These are phyloP conservation scores for Pseudocercospora fijiensis DNA, from an alignment of 2,329 filamentous ascomycete species.

Conservation along the genomic window DNA sequence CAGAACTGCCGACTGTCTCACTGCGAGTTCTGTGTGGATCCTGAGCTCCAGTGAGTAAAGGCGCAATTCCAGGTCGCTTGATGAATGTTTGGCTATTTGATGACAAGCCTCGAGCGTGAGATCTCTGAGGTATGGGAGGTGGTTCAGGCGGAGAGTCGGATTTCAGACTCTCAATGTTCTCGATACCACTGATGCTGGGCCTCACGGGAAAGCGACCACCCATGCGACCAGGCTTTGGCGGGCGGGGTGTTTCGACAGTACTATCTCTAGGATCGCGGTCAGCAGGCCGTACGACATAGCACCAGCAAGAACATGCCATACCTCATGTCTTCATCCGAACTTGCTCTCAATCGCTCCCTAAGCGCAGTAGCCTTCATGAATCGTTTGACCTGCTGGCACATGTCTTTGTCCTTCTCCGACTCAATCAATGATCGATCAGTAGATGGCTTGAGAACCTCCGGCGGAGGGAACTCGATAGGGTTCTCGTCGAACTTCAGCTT, in stretches of 20 bases:
- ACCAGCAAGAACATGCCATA: conserved; percentile 4
- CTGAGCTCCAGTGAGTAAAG: conserved; percentile 61
- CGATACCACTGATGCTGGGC: conserved; percentile 66
- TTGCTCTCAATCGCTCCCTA: conserved; percentile 29
- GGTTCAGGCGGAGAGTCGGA: conserved; percentile 61
- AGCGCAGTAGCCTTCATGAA: conserved; percentile 52
- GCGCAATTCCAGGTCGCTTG: conserved; percentile 68
- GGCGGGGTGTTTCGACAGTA: conserved; percentile 72
- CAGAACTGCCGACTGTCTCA: conserved; percentile 53
- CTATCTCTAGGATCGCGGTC: conserved; percentile 63
- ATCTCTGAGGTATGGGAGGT: conserved; percentile 76
- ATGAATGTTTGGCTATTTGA: conserved; percentile 41
- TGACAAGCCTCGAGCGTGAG: conserved; percentile 66
- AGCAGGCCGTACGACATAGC: conserved; percentile 6
- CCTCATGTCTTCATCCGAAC: conserved; percentile 34
- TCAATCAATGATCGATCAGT: conserved; percentile 46
- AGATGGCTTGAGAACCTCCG: conserved; percentile 41
- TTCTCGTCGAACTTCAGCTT: conserved; percentile 90
- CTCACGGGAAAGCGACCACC: conserved; percentile 61
- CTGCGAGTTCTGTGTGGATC: conserved; percentile 66
- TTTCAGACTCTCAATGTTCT: conserved; percentile 57
- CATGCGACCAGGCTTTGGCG: conserved; percentile 56
- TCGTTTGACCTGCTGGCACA: conserved; percentile 61
- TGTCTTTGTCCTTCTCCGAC: conserved; percentile 59
- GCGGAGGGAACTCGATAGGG: conserved; percentile 72